These are phyloP conservation scores for Fulvia fulva DNA, from an alignment of 2,329 filamentous ascomycete genomes.

Conservation along the genomic window DNA sequence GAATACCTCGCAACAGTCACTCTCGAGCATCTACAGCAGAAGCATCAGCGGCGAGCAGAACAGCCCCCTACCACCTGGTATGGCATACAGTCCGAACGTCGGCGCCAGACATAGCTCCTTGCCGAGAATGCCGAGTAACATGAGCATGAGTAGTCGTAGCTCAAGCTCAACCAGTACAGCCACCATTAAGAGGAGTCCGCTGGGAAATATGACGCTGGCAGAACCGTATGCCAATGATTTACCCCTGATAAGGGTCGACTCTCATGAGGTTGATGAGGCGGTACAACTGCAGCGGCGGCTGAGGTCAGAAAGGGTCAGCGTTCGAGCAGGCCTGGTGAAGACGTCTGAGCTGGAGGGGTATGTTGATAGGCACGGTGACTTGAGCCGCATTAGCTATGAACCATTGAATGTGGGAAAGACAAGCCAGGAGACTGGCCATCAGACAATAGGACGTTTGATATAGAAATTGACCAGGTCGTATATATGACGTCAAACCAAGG, in stretches of 20 bases:
- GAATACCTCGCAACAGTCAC: slow-evolving; percentile 22
- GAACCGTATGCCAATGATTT: slow-evolving; percentile 4
- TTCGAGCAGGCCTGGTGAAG: neutral
- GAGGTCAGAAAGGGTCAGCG: neutral
- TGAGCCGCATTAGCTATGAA: neutral
- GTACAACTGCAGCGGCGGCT: slow-evolving; percentile 13
- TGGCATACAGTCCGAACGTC: neutral
- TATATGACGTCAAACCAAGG: too few relatives aligned
- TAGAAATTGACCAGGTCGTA: too few relatives aligned
- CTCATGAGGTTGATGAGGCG: slow-evolving; percentile 16
- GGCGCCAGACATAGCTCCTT: neutral
- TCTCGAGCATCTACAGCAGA: slow-evolving; percentile 31
- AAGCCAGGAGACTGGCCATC: too few relatives aligned
- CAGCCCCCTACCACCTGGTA: slow-evolving; percentile 1
- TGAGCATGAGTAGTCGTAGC: slow-evolving; percentile 3
- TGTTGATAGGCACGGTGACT: slow-evolving; percentile 11
- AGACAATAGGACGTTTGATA: too few relatives aligned
- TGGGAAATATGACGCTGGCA: slow-evolving; percentile 14
- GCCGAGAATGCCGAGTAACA: neutral
- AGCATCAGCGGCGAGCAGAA: slow-evolving; percentile 24
- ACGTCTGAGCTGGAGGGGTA: slow-evolving; percentile 6
- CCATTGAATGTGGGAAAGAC: neutral
- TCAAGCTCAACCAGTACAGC: slow-evolving; percentile 17
- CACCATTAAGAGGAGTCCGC: slow-evolving; percentile 16
- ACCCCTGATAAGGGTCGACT: neutral